A percentile compares a stretch with the other conserved stretches of the same genome.
phyloP scores from a whole-genome alignment of 345 rosid species.

The Populus simonii region DNA sequence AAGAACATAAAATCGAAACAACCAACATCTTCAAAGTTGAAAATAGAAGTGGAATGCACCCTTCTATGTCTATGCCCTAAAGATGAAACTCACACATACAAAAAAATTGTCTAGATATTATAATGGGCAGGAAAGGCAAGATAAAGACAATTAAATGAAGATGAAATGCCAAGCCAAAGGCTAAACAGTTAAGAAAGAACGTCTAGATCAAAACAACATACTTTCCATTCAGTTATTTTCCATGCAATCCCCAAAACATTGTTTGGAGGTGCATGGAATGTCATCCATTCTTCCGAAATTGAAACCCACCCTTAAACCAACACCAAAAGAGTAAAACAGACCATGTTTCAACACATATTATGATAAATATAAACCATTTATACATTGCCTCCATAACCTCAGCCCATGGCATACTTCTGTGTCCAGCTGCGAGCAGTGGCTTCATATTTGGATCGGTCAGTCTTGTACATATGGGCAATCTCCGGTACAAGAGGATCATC shows the following conservation, averaged over 20 bases:
- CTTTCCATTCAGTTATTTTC: neutral
- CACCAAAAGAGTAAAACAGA: neutral
- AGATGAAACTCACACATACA: neutral
- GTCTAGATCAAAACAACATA: constrained; percentile 5
- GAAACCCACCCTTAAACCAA: neutral
- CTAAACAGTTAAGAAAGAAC: neutral
- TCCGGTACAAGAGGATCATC: constrained; percentile 47
- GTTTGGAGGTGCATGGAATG: neutral
- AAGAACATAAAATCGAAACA: neutral
- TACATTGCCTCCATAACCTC: constrained; percentile 5
- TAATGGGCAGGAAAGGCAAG: neutral
- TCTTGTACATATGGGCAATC: constrained; percentile 48
- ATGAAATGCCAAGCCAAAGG: neutral
- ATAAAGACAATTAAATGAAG: neutral
- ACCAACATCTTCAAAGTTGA: neutral
- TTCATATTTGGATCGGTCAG: constrained; percentile 39
- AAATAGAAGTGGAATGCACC: neutral
- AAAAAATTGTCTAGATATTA: neutral
- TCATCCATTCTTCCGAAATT: neutral
- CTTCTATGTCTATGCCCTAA: neutral
- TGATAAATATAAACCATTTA: neutral
- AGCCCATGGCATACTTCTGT: constrained; percentile 48
- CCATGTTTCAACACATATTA: neutral
- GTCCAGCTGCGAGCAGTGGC: constrained; percentile 46
- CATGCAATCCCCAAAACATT: neutral